These are phyloP conservation scores for Mrakia gelida DNA, from an alignment of 768 basidiomycete genomes.

Conservation along the genomic window DNA sequence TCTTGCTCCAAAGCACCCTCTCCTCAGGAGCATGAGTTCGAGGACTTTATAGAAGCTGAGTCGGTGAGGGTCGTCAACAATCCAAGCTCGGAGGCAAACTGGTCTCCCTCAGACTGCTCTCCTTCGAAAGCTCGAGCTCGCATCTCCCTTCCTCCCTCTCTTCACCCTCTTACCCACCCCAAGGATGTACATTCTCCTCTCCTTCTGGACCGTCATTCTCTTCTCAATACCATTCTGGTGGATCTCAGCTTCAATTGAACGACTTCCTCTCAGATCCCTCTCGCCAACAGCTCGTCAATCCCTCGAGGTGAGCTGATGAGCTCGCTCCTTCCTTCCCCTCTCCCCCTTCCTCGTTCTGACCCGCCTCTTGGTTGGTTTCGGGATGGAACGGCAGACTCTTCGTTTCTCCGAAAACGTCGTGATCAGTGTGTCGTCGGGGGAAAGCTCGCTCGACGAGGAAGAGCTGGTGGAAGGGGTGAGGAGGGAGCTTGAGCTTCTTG, in stretches of 20 bases:
- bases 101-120: too few relatives aligned
- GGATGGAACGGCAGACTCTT: neutral
- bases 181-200: constrained; percentile 52
- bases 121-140: too few relatives aligned
- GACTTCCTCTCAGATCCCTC: constrained; percentile 54
- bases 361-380: neutral
- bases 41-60: too few relatives aligned
- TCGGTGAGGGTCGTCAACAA: too few relatives aligned
- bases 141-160: neutral
- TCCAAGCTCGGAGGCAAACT: too few relatives aligned
- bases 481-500: neutral
- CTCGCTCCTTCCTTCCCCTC: neutral
- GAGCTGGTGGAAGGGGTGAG: neutral
- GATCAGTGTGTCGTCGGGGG: neutral
- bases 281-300: constrained; percentile 48
- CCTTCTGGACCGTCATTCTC: constrained; percentile 75
- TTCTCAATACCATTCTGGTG: constrained; percentile 88
- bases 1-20: too few relatives aligned
- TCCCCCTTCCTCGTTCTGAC: neutral
- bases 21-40: too few relatives aligned
- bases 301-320: constrained; percentile 20
- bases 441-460: neutral
- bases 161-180: neutral
- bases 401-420: neutral
- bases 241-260: constrained; percentile 82